Evolutionary conservation across 306 rosid genomes (phyloP).

Genomic region (Prunus mume): DNA sequence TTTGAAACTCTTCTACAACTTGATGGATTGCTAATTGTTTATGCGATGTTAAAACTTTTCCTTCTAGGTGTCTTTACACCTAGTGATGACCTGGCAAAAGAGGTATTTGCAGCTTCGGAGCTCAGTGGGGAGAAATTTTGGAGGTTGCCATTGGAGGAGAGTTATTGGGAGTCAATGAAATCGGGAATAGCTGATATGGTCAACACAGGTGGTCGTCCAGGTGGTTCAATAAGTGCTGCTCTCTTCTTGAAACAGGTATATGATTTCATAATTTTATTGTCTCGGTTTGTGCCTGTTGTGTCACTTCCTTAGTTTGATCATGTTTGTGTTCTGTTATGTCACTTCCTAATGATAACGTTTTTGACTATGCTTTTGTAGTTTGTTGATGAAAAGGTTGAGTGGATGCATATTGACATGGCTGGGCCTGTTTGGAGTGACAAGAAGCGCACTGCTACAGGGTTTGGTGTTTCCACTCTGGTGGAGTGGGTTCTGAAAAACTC

Average conservation of each 20-base stretch:
- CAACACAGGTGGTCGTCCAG: constrained; percentile 80
- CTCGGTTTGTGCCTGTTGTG: not conserved
- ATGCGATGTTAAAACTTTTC: constrained; percentile 15
- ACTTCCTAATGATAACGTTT: not conserved
- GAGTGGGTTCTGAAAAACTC: constrained; percentile 92
- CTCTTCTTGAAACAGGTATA: constrained; percentile 93
- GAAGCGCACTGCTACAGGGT: constrained; percentile 76
- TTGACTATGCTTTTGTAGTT: constrained; percentile 49
- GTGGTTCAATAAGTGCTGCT: constrained; percentile 91
- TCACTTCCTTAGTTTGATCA: not conserved
- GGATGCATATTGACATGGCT: constrained; percentile 97
- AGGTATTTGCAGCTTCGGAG: constrained; percentile 77
- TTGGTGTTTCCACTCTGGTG: constrained; percentile 82
- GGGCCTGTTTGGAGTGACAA: constrained; percentile 90
- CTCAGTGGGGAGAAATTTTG: constrained; percentile 88
- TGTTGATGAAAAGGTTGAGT: constrained; percentile 93
- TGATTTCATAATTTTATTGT: constrained; percentile 5
- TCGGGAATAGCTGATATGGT: constrained; percentile 97
- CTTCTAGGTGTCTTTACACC: constrained; percentile 85
- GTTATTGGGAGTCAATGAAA: constrained; percentile 98
- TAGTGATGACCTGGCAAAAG: constrained; percentile 89
- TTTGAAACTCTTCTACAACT: not conserved
- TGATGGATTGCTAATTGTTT: not conserved
- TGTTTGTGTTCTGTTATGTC: not conserved
- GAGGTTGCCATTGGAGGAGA: constrained; percentile 96